Percentiles rank a stretch among this genome's conserved stretches.
phyloP scores from a whole-genome alignment of 306 rosid genomes.

The Rubus idaeus region DNA sequence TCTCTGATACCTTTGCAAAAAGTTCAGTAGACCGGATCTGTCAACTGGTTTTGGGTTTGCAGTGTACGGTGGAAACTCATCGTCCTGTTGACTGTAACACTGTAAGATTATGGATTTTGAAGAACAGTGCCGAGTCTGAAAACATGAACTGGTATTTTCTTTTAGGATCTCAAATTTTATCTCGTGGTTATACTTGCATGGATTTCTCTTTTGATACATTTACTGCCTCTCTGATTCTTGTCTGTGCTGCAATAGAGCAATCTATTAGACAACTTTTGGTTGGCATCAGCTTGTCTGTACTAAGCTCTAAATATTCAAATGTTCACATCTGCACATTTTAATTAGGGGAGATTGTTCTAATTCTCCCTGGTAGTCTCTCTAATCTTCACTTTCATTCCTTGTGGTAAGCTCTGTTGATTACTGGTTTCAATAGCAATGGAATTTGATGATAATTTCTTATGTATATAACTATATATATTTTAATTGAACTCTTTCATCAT shows the following conservation, averaged over 20 bases:
- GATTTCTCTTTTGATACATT: slow-evolving; percentile 5
- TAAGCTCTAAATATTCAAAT: background rate
- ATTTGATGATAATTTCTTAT: background rate
- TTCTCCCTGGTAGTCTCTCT: background rate
- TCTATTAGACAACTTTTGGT: background rate
- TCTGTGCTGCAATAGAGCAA: background rate
- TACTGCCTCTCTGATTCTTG: background rate
- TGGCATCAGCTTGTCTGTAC: background rate
- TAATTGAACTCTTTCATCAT: background rate
- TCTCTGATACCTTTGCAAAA: background rate
- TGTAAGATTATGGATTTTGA: slow-evolving; percentile 84
- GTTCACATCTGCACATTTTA: background rate
- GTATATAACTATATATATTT: too few relatives aligned
- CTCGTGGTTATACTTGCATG: background rate
- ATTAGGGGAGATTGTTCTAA: background rate
- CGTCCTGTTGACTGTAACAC: slow-evolving; percentile 95
- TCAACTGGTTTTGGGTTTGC: slow-evolving; percentile 9
- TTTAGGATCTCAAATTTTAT: background rate
- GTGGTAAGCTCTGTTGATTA: background rate
- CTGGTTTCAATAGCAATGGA: background rate
- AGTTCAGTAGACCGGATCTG: background rate
- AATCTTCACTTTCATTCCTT: background rate
- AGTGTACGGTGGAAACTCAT: slow-evolving; percentile 94
- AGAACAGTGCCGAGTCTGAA: slow-evolving; percentile 95
- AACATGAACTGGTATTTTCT: slow-evolving; percentile 75